Percentiles rank a stretch among this genome's conserved stretches.
Conservation (phyloP, 2,329 filamentous ascomycete genomes). For the Lachnellula subtilissima region DNA sequence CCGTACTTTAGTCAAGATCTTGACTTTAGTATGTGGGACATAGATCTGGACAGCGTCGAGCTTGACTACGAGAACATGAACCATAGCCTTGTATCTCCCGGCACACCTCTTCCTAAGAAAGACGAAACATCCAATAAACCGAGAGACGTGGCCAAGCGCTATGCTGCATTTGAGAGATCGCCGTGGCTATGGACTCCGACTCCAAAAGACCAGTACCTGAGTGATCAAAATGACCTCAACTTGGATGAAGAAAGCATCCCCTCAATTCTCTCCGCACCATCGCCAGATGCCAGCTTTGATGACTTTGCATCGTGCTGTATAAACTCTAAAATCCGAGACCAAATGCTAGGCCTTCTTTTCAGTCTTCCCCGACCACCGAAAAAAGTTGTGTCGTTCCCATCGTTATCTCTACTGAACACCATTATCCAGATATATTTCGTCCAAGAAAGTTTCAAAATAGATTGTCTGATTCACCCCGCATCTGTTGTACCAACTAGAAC, state of each 20-base stretch:
- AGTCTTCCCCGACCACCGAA: slow-evolving; percentile 1
- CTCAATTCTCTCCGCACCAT: background rate
- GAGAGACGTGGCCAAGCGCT: slow-evolving; percentile 9
- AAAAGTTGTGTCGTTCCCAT: slow-evolving; percentile 12
- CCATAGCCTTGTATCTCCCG: slow-evolving; percentile 7
- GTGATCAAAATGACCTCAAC: slow-evolving; percentile 13
- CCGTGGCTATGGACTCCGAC: slow-evolving; percentile 20
- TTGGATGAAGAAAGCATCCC: slow-evolving; percentile 20
- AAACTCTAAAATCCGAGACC: slow-evolving; percentile 10
- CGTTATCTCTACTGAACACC: slow-evolving; percentile 14
- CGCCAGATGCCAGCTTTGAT: slow-evolving; percentile 1
- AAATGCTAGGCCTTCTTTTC: slow-evolving; percentile 12
- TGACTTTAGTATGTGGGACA: slow-evolving; percentile 6
- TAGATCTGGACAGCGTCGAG: background rate
- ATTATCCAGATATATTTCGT: slow-evolving; percentile 16
- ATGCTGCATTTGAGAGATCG: slow-evolving; percentile 21
- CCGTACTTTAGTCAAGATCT: slow-evolving; percentile 8
- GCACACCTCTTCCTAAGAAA: background rate
- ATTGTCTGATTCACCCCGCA: slow-evolving; percentile 15
- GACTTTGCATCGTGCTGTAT: slow-evolving; percentile 11
- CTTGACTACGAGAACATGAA: slow-evolving; percentile 10
- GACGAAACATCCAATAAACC: background rate
- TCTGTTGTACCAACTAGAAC: slow-evolving; percentile 5
- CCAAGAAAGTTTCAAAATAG: slow-evolving; percentile 10
- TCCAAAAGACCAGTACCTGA: slow-evolving; percentile 11